Conservation (phyloP, 495 filamentous ascomycete species). For the Neurospora hispaniola region DNA sequence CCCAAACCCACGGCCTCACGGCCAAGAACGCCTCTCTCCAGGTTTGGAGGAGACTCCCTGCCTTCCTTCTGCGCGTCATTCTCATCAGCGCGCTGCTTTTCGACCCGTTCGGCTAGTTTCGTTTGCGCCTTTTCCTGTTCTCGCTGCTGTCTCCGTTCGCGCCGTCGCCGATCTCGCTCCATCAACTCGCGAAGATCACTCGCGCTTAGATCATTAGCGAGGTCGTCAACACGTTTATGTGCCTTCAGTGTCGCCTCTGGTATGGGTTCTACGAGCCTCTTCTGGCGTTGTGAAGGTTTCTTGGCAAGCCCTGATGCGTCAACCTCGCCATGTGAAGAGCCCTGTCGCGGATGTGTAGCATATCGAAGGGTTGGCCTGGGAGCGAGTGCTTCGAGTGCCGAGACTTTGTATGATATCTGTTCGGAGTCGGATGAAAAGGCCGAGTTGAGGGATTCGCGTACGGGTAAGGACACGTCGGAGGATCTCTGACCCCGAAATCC, state of each 20-base stretch:
- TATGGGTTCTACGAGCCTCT: constrained; percentile 36
- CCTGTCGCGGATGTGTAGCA: constrained; percentile 49
- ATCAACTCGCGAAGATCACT: constrained; percentile 70
- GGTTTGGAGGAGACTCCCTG: constrained; percentile 38
- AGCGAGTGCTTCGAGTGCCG: constrained; percentile 59
- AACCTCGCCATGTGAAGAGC: constrained; percentile 9
- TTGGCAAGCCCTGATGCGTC: constrained; percentile 14
- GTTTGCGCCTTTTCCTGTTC: constrained; percentile 63
- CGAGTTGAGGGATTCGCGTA: constrained; percentile 62
- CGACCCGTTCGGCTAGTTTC: constrained; percentile 55
- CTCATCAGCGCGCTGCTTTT: constrained; percentile 48
- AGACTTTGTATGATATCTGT: constrained; percentile 61
- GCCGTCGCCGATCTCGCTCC: constrained; percentile 71
- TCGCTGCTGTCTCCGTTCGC: constrained; percentile 58
- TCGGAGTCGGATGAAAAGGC: constrained; percentile 62
- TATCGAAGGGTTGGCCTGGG: constrained; percentile 72
- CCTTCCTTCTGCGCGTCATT: constrained; percentile 30
- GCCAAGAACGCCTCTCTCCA: constrained; percentile 44
- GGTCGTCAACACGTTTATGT: constrained; percentile 62
- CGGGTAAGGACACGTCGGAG: constrained; percentile 65
- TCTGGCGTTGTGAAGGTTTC: constrained; percentile 30
- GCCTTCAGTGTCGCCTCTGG: constrained; percentile 57
- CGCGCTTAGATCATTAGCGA: constrained; percentile 74
- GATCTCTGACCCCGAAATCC: constrained; percentile 43
- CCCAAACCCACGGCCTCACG: constrained; percentile 38